phyloP scores from a whole-genome alignment of 1,284 basidiomycete species.

The Malassezia dermatis region DNA sequence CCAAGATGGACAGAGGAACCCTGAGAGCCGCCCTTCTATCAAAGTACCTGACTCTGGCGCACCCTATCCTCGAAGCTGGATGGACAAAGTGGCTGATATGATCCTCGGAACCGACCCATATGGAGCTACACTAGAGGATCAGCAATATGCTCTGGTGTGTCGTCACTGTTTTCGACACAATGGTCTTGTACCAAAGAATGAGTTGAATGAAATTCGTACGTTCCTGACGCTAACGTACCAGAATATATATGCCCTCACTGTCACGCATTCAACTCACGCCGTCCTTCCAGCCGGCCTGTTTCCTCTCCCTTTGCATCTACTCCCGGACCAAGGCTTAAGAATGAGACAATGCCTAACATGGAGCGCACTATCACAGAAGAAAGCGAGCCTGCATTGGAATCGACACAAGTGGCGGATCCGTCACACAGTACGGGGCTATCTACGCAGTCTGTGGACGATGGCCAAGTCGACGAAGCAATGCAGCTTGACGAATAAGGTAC shows the following conservation, averaged over 20 bases:
- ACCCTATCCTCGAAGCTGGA: slow-evolving; percentile 23
- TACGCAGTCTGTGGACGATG: neutral
- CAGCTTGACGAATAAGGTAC: slow-evolving; percentile 1
- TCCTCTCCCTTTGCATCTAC: slow-evolving; percentile 31
- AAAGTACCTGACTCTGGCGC: neutral
- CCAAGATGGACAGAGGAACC: neutral
- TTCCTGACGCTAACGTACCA: slow-evolving; percentile 47
- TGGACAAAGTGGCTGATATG: slow-evolving; percentile 50
- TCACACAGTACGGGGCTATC: neutral
- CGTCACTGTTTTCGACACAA: slow-evolving; percentile 86
- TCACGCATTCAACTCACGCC: slow-evolving; percentile 58
- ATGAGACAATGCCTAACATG: neutral
- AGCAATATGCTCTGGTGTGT: slow-evolving; percentile 79
- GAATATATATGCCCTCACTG: slow-evolving; percentile 69
- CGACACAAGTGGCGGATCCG: neutral
- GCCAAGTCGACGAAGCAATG: neutral
- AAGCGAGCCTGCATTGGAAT: neutral
- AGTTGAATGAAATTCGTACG: slow-evolving; percentile 83
- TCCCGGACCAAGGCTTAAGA: neutral
- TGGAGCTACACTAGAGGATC: slow-evolving; percentile 44
- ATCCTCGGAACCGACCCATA: slow-evolving; percentile 49
- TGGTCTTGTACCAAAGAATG: slow-evolving; percentile 75
- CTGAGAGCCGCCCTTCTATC: neutral
- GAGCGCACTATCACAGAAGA: neutral
- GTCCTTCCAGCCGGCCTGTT: slow-evolving; percentile 40